Evolutionary conservation across 2,329 filamentous ascomycete species (phyloP).

Genomic region (Ceratocystiopsis minuta): DNA sequence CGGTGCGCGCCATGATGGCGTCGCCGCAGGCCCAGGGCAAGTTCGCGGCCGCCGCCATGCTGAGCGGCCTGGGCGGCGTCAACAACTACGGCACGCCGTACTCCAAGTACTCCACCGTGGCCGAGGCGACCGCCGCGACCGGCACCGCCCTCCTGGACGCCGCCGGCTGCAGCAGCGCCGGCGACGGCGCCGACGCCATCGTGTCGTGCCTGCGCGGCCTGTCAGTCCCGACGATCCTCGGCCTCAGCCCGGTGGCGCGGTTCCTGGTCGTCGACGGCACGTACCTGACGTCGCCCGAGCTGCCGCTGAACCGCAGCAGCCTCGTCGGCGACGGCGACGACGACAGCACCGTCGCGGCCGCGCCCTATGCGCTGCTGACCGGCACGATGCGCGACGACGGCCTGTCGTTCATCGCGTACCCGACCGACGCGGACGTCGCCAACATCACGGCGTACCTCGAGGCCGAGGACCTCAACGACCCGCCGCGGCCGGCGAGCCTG

Average conservation of each 20-base stretch:
- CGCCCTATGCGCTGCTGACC: conserved; percentile 36
- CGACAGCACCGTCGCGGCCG: conserved; percentile 14
- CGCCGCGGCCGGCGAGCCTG: conserved; percentile 21
- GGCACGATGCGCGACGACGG: conserved; percentile 37
- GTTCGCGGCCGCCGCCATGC: conserved; percentile 27
- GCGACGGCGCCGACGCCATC: conserved; percentile 1
- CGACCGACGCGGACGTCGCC: conserved; percentile 12
- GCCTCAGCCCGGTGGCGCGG: conserved; percentile 23
- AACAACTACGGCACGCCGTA: conserved; percentile 39
- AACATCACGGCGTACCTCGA: conserved; percentile 17
- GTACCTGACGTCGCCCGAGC: conserved; percentile 29
- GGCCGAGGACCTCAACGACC: conserved; percentile 15
- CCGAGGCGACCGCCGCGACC: conserved; percentile 25
- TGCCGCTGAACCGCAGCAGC: conserved; percentile 22
- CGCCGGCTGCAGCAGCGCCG: conserved; percentile 28
- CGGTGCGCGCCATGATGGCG: conserved; percentile 31
- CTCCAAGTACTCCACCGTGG: conserved; percentile 38
- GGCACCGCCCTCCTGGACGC: conserved; percentile 32
- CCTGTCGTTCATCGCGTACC: conserved; percentile 32
- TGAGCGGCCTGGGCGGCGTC: conserved; percentile 23
- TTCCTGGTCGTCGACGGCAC: conserved; percentile 41
- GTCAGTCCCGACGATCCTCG: conserved; percentile 22
- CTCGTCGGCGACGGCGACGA: too few relatives aligned
- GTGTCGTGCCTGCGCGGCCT: conserved; percentile 34
- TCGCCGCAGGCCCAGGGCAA: conserved; percentile 28